phyloP scores from a whole-genome alignment of 2,329 filamentous ascomycete genomes.

The Aureobasidium sp. region DNA sequence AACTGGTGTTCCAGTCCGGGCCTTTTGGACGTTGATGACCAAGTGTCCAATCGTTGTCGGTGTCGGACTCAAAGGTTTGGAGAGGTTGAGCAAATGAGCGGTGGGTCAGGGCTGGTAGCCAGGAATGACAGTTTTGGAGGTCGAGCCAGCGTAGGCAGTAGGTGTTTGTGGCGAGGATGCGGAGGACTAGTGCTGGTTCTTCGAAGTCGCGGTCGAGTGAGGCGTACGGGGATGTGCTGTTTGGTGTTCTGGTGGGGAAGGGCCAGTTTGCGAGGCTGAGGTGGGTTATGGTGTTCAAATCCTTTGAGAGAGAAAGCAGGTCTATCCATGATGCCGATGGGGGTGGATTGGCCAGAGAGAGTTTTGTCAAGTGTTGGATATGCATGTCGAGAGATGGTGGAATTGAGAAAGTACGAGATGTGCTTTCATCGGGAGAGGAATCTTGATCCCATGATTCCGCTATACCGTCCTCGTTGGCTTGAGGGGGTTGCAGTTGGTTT shows the following conservation, averaged over 20 bases:
- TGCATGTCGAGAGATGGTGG: conserved; percentile 31
- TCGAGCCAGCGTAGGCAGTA: conserved; percentile 57
- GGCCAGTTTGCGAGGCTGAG: conserved; percentile 59
- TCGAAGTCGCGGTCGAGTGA: conserved; percentile 48
- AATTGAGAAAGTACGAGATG: conserved; percentile 20
- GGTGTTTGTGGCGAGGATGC: conserved; percentile 48
- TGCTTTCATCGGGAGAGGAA: conserved; percentile 20
- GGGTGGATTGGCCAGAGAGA: conserved; percentile 51
- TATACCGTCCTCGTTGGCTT: background rate
- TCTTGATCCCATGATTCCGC: conserved; percentile 44
- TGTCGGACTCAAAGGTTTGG: background rate
- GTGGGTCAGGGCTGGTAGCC: conserved; percentile 44
- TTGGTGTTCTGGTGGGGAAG: conserved; percentile 50
- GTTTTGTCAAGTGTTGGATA: conserved; percentile 47
- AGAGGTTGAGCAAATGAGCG: background rate
- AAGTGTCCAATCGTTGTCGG: background rate
- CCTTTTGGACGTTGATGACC: background rate
- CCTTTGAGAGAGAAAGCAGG: conserved; percentile 46
- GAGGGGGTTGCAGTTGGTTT: background rate
- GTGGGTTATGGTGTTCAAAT: conserved; percentile 52
- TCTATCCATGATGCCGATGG: conserved; percentile 47
- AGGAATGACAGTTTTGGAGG: conserved; percentile 52
- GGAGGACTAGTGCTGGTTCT: conserved; percentile 50
- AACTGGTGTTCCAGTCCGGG: conserved; percentile 7
- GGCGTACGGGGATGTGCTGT: conserved; percentile 48